Base-by-base conservation (phyloP, 2,329 filamentous ascomycete genomes). In the Aspergillus candidus region DNA sequence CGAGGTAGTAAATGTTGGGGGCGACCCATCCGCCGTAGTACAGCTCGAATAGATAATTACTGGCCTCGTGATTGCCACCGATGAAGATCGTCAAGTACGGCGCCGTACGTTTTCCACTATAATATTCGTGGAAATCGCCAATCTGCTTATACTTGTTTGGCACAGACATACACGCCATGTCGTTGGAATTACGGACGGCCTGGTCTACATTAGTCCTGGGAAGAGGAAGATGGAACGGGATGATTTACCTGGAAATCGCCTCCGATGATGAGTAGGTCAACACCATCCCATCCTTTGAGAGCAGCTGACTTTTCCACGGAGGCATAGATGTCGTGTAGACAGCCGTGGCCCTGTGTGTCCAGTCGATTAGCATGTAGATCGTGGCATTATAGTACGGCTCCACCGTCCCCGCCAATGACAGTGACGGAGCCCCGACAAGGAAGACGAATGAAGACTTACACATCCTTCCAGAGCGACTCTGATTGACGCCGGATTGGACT, bases 11-110 rank as follows among this genome's bases (percentile, higher is more conserved):
- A 51, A 98, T 97, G 55, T 93, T 94, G 7, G 88, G 89, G 6
- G 91, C 91, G 5, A 88, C 93, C 93, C 93, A 98, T 40, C 93
- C 93, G 40, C 93, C 93, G 62, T 97, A 94, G 71, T 88, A 94
- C 0, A 98, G 78, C 68, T 98, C 93, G 74, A 83, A 93, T 4
- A 95, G 73, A 66, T 97, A 82, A 40, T 86, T 89, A 58, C 86
- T 86, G 1, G 93, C 91, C 70, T 98, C 93, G 60, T 98, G 93
- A 62, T 98, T 98, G 2, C 93, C 93, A 35, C 84, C 90, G 40
- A 95, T 83, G 68, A 97, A 97, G 35, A 97, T 73, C 12, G 93
- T 98, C 36, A 94, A 75, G 61, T 89, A 94, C 0, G 93, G 93
- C 1, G 93, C 93, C 35, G 66, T 78, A 43, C 80, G 79, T 13